Percentiles rank a stretch among this genome's conserved stretches.
phyloP scores from a whole-genome alignment of 139 green algal genomes.

The Astrephomene gubernaculifera region DNA sequence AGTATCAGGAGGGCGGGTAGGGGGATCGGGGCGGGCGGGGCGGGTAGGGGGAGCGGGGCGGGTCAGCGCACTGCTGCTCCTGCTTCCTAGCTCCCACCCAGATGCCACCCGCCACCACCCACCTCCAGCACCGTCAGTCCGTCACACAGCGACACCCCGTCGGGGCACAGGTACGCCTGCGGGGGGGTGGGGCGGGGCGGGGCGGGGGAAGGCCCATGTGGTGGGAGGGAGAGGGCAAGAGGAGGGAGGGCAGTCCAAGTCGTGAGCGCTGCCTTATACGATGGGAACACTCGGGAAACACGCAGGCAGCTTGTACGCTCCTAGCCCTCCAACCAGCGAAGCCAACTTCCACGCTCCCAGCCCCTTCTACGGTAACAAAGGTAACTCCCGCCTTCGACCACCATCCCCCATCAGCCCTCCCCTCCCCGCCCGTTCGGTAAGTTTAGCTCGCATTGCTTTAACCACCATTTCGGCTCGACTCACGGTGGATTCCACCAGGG shows the following conservation, averaged over 20 bases:
- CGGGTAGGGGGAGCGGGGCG: too few relatives aligned
- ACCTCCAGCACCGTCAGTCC: slow-evolving; percentile 2
- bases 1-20: too few relatives aligned
- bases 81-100: too few relatives aligned
- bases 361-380: background rate
- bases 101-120: background rate
- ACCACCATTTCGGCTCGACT: too few relatives aligned
- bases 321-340: too few relatives aligned
- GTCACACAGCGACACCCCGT: slow-evolving; percentile 27
- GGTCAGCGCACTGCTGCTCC: too few relatives aligned
- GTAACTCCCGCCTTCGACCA: background rate
- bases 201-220: background rate
- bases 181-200: background rate
- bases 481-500: too few relatives aligned
- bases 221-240: background rate
- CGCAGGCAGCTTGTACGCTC: too few relatives aligned
- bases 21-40: too few relatives aligned
- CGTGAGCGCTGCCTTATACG: too few relatives aligned
- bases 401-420: background rate
- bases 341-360: background rate
- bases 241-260: background rate
- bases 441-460: background rate
- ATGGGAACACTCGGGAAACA: too few relatives aligned
- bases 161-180: slow-evolving; percentile 32
- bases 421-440: background rate